Evolutionary conservation across 352 stramenopile species (phyloP).

Genomic region (Pythium guiyangense): DNA sequence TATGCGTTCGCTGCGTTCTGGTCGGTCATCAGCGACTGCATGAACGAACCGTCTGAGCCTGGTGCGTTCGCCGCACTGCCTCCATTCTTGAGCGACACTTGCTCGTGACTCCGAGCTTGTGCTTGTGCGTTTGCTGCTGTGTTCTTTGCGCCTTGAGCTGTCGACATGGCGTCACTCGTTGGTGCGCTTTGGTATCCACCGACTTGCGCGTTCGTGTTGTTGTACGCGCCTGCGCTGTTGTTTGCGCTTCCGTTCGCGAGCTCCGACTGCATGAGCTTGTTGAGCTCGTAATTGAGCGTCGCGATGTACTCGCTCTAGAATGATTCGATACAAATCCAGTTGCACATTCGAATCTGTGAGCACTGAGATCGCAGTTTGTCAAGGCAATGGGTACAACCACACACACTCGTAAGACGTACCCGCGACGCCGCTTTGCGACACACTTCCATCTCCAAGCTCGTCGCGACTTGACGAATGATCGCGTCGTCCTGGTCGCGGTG

Average conservation of each 20-base stretch:
- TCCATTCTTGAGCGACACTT: neutral
- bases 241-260: conserved; percentile 4
- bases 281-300: conserved; percentile 54
- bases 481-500: conserved; percentile 51
- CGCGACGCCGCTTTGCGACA: conserved; percentile 35
- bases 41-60: conserved; percentile 29
- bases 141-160: neutral
- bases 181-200: conserved; percentile 5
- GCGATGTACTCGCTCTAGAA: conserved; percentile 52
- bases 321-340: neutral
- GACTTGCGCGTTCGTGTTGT: neutral
- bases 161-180: neutral
- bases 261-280: conserved; percentile 58
- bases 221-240: neutral
- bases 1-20: conserved; percentile 15
- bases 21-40: conserved; percentile 31
- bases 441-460: conserved; percentile 63
- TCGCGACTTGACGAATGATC: conserved; percentile 49
- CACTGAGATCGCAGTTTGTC: neutral
- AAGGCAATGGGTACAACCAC: neutral
- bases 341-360: conserved; percentile 1
- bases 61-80: neutral
- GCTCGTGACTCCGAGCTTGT: conserved; percentile 2
- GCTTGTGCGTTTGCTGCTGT: neutral
- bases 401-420: conserved; percentile 19